Evolutionary conservation across 192 early-diverging fungal species (phyloP).

Genomic region (Gamsiella multidivaricata): DNA sequence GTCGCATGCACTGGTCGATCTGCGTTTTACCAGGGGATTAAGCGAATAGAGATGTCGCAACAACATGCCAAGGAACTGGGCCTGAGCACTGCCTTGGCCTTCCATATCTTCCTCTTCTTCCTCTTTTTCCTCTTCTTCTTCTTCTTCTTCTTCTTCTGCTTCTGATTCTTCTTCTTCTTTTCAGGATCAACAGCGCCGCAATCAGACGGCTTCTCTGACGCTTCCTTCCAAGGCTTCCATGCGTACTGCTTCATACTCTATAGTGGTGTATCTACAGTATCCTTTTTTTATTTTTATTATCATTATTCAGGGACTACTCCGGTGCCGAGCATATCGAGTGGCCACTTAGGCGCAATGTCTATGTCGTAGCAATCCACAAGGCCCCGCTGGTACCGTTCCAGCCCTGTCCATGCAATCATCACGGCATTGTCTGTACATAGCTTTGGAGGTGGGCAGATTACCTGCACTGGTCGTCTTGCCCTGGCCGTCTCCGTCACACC

Average conservation of each 20-base stretch:
- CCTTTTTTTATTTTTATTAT: too few species aligned
- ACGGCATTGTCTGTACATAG: conserved; percentile 87
- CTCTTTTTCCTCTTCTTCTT: background rate
- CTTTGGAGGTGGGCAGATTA: conserved; percentile 80
- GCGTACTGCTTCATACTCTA: too few species aligned
- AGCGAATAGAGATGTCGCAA: background rate
- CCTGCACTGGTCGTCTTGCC: conserved; percentile 51
- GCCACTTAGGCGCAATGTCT: conserved; percentile 81
- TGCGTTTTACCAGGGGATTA: background rate
- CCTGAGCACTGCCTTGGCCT: background rate
- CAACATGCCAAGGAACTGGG: background rate
- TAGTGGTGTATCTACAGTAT: too few species aligned
- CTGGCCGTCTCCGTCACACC: background rate
- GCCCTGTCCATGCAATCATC: conserved; percentile 89
- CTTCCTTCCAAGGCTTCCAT: too few species aligned
- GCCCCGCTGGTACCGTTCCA: conserved; percentile 73
- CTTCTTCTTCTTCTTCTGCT: too few species aligned
- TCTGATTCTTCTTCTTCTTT: too few species aligned
- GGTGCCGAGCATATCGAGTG: conserved; percentile 63
- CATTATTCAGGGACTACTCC: conserved; percentile 41
- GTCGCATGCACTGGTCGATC: background rate
- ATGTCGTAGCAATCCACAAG: conserved; percentile 78
- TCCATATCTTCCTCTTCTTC: too few species aligned
- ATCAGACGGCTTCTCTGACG: too few species aligned
- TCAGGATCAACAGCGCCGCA: too few species aligned